These are phyloP conservation scores for Nakazawaea holstii DNA, from an alignment of 805 yeast species.

Conservation along the genomic window DNA sequence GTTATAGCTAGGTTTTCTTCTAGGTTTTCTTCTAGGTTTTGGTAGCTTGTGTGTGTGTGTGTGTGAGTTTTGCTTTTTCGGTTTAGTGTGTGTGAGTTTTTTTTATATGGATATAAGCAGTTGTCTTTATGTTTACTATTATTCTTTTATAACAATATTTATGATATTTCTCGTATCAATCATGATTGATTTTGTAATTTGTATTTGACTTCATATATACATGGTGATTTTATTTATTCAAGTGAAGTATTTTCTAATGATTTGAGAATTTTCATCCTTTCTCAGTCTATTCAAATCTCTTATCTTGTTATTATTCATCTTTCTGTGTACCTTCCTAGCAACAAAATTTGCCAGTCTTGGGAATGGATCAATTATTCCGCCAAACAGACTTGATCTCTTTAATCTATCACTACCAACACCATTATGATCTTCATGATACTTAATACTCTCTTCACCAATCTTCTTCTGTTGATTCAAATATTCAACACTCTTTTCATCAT, in stretches of 20 bases:
- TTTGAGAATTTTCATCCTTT: conserved; percentile 23
- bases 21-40: too few species aligned
- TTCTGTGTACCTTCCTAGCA: conserved; percentile 41
- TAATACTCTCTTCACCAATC: conserved; percentile 39
- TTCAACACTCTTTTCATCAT: conserved; percentile 30
- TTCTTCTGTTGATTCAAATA: conserved; percentile 26
- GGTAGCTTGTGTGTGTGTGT: too few species aligned
- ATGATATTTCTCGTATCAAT: background rate
- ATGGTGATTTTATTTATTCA: background rate
- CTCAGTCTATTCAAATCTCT: conserved; percentile 23
- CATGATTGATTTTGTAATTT: background rate
- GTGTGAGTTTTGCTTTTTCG: too few species aligned
- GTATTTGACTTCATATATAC: background rate
- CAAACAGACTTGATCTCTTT: conserved; percentile 69
- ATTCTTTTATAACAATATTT: too few species aligned
- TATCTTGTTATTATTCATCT: conserved; percentile 39
- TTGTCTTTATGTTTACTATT: too few species aligned
- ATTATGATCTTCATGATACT: conserved; percentile 45
- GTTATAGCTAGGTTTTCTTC: too few species aligned
- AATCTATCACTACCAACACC: conserved; percentile 60
- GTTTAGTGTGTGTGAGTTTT: too few species aligned
- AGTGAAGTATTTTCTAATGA: conserved; percentile 34
- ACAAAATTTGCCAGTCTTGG: conserved; percentile 63
- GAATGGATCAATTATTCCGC: conserved; percentile 53
- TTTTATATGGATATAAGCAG: too few species aligned